phyloP scores from a whole-genome alignment of 208 protist species.

The Wallacemonas collosoma region DNA sequence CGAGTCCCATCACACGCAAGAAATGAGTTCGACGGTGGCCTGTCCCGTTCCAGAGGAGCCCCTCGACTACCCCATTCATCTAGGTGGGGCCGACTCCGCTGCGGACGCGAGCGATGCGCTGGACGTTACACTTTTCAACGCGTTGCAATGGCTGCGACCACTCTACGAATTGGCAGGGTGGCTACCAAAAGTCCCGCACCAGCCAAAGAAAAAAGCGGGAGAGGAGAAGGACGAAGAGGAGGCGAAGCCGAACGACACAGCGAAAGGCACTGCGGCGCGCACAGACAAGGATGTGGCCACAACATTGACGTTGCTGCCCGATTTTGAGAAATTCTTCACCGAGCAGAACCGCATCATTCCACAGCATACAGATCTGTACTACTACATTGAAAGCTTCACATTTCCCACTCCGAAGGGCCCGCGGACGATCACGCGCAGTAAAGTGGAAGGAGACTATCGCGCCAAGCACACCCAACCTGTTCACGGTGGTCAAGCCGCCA shows the following conservation, averaged over 20 bases:
- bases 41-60: slow-evolving; percentile 25
- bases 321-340: slow-evolving; percentile 60
- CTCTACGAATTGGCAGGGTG: slow-evolving; percentile 61
- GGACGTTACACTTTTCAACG: slow-evolving; percentile 51
- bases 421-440: slow-evolving; percentile 54
- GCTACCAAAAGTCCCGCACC: slow-evolving; percentile 25
- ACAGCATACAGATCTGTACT: slow-evolving; percentile 46
- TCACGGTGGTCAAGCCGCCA: slow-evolving; percentile 17
- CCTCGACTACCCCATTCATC: slow-evolving; percentile 39
- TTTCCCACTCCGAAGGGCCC: slow-evolving; percentile 71
- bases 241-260: not conserved
- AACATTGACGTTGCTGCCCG: slow-evolving; percentile 36
- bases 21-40: slow-evolving; percentile 9
- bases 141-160: slow-evolving; percentile 55
- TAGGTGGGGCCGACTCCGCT: slow-evolving; percentile 1
- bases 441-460: slow-evolving; percentile 53
- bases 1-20: not conserved
- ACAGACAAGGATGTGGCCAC: slow-evolving; percentile 26
- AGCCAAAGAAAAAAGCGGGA: not conserved
- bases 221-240: not conserved
- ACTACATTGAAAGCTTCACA: slow-evolving; percentile 51
- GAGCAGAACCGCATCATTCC: slow-evolving; percentile 51
- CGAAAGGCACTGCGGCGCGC: not conserved
- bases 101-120: slow-evolving; percentile 10
- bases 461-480: slow-evolving; percentile 12